These are phyloP conservation scores for Caryopteris hybrid DNA, from an alignment of 305 asterid genomes.

Conservation along the genomic window DNA sequence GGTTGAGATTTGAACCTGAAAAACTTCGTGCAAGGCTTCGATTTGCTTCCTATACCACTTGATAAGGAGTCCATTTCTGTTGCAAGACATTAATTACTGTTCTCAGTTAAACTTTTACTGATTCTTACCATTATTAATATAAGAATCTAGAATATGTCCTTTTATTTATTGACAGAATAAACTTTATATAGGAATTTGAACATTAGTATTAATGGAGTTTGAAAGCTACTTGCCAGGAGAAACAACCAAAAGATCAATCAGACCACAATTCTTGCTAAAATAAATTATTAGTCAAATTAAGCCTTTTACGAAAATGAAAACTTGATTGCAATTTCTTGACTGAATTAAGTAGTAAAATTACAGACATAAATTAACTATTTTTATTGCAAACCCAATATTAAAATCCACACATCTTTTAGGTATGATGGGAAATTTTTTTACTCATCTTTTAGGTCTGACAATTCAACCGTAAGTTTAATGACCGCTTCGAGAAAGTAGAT, in stretches of 20 bases:
- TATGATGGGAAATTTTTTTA: not conserved
- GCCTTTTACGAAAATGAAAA: not conserved
- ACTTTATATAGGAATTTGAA: not conserved
- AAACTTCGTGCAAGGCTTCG: conserved; percentile 99
- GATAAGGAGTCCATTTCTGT: conserved; percentile 74
- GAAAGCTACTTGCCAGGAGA: not conserved
- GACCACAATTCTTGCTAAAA: not conserved
- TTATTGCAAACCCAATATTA: not conserved
- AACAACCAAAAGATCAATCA: conserved; percentile 1
- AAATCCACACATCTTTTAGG: no score
- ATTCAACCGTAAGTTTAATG: not conserved
- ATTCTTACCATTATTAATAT: conserved; percentile 22
- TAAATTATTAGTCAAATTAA: not conserved
- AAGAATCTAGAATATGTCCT: not conserved
- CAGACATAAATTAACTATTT: not conserved
- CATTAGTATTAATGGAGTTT: not conserved
- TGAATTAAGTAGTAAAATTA: not conserved
- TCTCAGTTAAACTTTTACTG: conserved; percentile 41
- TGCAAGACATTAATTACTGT: conserved; percentile 58
- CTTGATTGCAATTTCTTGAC: not conserved
- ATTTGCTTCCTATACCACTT: conserved; percentile 97
- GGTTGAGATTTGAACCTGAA: conserved; percentile 92
- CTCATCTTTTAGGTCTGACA: not conserved
- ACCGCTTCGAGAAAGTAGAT: not conserved
- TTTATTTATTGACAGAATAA: conserved; percentile 10